Evolutionary conservation across 139 green algal genomes (phyloP).

Genomic region (Tetradesmus lagerheimii): DNA sequence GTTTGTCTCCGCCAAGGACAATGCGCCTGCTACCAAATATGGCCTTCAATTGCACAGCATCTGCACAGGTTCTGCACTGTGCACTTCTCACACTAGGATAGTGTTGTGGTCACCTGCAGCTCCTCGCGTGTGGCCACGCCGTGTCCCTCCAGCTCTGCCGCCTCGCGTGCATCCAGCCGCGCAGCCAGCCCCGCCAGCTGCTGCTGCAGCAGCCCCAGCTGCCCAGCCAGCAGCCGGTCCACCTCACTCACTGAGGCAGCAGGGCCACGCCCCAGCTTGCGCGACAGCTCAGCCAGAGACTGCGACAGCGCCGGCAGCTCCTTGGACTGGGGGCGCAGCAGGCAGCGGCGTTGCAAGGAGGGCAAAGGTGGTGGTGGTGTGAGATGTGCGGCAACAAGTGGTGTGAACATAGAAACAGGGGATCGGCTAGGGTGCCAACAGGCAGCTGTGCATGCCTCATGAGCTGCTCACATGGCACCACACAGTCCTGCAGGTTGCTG

Average conservation of each 20-base stretch:
- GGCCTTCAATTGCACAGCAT: too few species aligned
- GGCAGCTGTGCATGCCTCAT: too few species aligned
- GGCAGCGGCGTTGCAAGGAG: not conserved
- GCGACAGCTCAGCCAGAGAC: not conserved
- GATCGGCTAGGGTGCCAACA: too few species aligned
- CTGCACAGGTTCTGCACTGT: too few species aligned
- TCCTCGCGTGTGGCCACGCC: slow-evolving; percentile 40
- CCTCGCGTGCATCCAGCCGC: not conserved
- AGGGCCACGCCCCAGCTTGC: not conserved
- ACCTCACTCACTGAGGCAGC: not conserved
- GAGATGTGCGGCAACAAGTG: not conserved
- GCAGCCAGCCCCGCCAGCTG: slow-evolving; percentile 18
- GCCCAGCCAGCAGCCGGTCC: slow-evolving; percentile 20
- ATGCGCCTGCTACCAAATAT: too few species aligned
- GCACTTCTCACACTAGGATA: too few species aligned
- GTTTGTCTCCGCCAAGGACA: too few species aligned
- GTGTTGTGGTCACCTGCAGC: slow-evolving; percentile 32
- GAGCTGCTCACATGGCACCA: too few species aligned
- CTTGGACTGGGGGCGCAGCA: not conserved
- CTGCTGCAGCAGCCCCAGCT: not conserved
- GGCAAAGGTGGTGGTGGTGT: not conserved
- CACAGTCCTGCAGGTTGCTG: too few species aligned
- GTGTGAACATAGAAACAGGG: not conserved
- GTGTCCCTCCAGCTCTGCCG: slow-evolving; percentile 15
- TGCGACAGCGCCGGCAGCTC: slow-evolving; percentile 1